Conservation (phyloP, 2,329 filamentous ascomycete species). For the Pleoardoris graminearum region DNA sequence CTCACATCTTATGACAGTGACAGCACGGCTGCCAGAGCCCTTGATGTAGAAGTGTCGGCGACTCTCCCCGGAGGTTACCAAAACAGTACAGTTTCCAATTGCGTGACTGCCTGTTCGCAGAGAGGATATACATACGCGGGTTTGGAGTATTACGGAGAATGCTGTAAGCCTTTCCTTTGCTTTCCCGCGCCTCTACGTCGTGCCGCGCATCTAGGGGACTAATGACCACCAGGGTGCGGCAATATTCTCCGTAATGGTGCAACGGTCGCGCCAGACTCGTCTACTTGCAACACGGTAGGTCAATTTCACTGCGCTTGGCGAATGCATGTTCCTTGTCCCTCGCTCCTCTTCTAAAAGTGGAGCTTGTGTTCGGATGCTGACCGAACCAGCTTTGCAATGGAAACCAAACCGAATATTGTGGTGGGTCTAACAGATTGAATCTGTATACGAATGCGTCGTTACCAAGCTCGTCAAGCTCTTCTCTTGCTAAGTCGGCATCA, state of each 20-base stretch:
- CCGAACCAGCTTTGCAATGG: slow-evolving; percentile 25
- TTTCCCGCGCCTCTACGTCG: background rate
- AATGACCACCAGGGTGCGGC: slow-evolving; percentile 19
- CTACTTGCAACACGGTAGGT: slow-evolving; percentile 44
- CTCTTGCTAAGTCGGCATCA: background rate
- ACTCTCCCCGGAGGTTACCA: slow-evolving; percentile 3
- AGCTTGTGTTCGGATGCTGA: background rate
- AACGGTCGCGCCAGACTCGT: slow-evolving; percentile 1
- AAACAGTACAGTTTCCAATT: slow-evolving; percentile 20
- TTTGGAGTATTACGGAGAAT: slow-evolving; percentile 24
- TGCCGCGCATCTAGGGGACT: slow-evolving; percentile 7
- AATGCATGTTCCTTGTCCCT: background rate
- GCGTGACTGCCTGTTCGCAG: slow-evolving; percentile 20
- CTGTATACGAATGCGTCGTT: slow-evolving; percentile 5
- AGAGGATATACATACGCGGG: slow-evolving; percentile 23
- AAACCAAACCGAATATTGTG: slow-evolving; percentile 26
- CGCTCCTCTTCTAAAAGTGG: background rate
- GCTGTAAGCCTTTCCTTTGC: slow-evolving; percentile 16
- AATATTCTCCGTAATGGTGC: slow-evolving; percentile 21
- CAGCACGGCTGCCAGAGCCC: background rate
- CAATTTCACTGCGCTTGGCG: background rate
- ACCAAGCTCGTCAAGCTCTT: background rate
- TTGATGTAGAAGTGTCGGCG: background rate
- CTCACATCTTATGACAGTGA: background rate
- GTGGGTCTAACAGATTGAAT: slow-evolving; percentile 11